Evolutionary conservation across 306 rosid genomes (phyloP).

Genomic region (Senna tora): DNA sequence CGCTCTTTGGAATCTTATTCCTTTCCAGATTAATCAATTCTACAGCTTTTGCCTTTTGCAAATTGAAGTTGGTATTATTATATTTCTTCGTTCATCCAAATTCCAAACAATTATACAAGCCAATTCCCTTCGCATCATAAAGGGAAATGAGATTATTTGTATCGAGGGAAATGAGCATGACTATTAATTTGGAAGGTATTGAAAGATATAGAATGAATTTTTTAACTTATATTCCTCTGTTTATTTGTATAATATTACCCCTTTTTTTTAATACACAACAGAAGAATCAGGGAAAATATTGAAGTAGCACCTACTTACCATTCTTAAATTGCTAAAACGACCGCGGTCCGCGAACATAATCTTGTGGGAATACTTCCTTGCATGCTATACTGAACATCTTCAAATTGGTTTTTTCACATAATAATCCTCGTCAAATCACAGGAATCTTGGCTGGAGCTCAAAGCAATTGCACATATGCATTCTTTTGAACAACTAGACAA

Average conservation of each 20-base stretch:
- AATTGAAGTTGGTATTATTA: conserved; percentile 39
- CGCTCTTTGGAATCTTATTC: conserved; percentile 58
- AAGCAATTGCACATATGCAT: background rate
- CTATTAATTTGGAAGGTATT: background rate
- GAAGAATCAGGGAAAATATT: background rate
- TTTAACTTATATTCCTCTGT: background rate
- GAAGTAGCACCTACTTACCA: background rate
- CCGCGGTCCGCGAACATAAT: background rate
- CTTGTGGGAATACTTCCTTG: background rate
- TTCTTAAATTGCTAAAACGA: background rate
- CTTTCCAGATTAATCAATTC: conserved; percentile 42
- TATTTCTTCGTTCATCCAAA: conserved; percentile 27
- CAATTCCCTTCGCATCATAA: background rate
- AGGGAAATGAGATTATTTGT: background rate
- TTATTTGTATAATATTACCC: background rate
- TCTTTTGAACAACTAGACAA: background rate
- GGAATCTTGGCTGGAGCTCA: background rate
- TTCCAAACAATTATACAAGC: background rate
- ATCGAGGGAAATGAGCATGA: background rate
- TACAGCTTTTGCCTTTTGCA: background rate
- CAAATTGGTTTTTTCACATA: background rate
- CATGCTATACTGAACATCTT: background rate
- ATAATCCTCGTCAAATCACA: background rate
- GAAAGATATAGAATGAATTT: background rate
- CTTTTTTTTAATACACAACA: background rate